Base-by-base conservation (phyloP, 2,329 filamentous ascomycete species). In the Endocalyx cinctus region DNA sequence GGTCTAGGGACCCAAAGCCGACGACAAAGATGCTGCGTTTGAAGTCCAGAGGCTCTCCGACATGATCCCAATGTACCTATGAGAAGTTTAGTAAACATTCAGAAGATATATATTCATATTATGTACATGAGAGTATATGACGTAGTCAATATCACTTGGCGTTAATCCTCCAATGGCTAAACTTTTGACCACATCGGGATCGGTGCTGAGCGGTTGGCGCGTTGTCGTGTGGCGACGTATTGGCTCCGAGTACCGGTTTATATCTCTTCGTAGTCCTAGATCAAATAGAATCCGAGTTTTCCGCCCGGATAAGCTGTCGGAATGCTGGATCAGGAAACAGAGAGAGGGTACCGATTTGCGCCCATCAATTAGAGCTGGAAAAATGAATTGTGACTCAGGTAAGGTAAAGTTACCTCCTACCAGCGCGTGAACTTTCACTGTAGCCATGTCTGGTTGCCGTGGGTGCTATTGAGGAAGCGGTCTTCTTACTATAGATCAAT, bases 11-110 rank as follows among this genome's bases (percentile, higher is more conserved):
- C 2, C 37, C 37, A 20, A 33, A 10, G 8, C 37, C 37, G 6
- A 39, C 27, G 6, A 39, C 18, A 13, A 39, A 39, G 1, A 16
- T 31, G 6, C 37, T 39, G 2, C 10, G 14, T 19, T 26, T 22
- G 3, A 39, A 39, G 13, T 39, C 37, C 16, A 22, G 34, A 18
- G 37, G 37, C 17, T 39, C 37, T n/a, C 37, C 37, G 17, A 39
- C 29, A 15, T 39, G 37, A 27, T 39, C 37, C 37, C 37, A 39
- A 25, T 39, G 37, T n/a, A 39, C 37, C n/a, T n/a, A n/a, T n/a
- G n/a, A n/a, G n/a, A n/a, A n/a, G n/a, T n/a, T n/a, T n/a, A n/a
- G n/a, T n/a, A n/a, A n/a, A n/a, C n/a, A n/a, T n/a, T n/a, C n/a
- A n/a, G n/a, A n/a, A n/a, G n/a, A 33, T 39, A 33, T n/a, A 39